Conservation (phyloP, 129 eudicot species). For the Logfia minima region DNA sequence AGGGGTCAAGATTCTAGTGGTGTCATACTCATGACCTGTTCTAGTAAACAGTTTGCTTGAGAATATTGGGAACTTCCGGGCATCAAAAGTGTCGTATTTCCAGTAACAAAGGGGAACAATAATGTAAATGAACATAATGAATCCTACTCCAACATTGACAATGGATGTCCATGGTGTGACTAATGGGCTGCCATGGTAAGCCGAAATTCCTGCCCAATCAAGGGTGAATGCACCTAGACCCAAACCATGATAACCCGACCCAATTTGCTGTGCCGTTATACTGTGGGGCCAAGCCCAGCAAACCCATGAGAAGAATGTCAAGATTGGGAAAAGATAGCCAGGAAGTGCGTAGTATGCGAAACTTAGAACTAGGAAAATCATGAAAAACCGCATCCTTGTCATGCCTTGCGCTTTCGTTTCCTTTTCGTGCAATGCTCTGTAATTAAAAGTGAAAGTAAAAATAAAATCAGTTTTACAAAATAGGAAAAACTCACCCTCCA, state of each 20-base stretch:
- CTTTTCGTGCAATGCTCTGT: constrained; percentile 91
- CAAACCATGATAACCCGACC: constrained; percentile 83
- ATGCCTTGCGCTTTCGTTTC: constrained; percentile 56
- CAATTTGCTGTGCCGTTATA: constrained; percentile 89
- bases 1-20: constrained; percentile 75
- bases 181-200: constrained; percentile 93
- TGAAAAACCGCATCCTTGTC: constrained; percentile 82
- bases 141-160: constrained; percentile 78
- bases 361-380: constrained; percentile 64
- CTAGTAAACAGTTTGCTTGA: constrained; percentile 71
- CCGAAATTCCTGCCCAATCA: constrained; percentile 95
- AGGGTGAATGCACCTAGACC: constrained; percentile 93
- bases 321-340: constrained; percentile 80
- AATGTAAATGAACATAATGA: constrained; percentile 83
- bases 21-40: constrained; percentile 73
- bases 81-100: constrained; percentile 87
- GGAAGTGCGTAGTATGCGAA: constrained; percentile 85
- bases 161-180: constrained; percentile 89
- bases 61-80: constrained; percentile 79
- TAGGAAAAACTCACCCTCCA: no score
- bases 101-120: constrained; percentile 90
- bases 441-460: neutral
- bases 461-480: neutral
- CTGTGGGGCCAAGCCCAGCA: constrained; percentile 90
- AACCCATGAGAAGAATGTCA: constrained; percentile 95